A percentile compares a stretch with the other conserved stretches of the same genome.
These are phyloP conservation scores for Bigelowiella natans DNA, from an alignment of 78 protist species.

Conservation along the genomic window DNA sequence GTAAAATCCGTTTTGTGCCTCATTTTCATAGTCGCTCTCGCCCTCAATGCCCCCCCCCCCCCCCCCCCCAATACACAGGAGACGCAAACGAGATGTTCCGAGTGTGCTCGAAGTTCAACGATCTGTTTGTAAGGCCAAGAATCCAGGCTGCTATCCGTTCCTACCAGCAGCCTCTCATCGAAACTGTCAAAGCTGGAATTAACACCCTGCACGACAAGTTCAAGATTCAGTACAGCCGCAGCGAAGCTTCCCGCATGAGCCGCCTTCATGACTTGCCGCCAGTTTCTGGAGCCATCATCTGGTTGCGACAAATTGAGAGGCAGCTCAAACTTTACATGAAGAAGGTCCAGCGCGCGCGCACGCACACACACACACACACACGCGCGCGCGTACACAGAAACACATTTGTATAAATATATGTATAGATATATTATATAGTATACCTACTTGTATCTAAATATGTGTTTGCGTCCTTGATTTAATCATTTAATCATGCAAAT, in stretches of 20 bases:
- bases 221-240: background rate
- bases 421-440: too few species aligned
- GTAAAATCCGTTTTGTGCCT: background rate
- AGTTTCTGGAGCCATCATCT: constrained; percentile 8
- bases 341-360: too few species aligned
- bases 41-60: background rate
- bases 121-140: background rate
- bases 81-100: constrained; percentile 21
- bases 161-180: background rate
- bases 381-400: too few species aligned
- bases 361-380: too few species aligned
- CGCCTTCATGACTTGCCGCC: background rate
- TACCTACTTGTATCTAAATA: too few species aligned
- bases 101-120: background rate
- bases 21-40: background rate
- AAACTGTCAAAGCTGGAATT: background rate
- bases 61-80: background rate
- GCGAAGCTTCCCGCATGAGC: background rate
- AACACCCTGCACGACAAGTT: background rate
- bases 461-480: too few species aligned
- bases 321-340: background rate
- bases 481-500: too few species aligned
- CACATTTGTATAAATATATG: too few species aligned
- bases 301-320: background rate
- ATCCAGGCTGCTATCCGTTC: background rate